Evolutionary conservation across 164 flowering plant species (phyloP).

Genomic region (grape (Vitis vinifera)): ASM3070453v1 NC_081812.1:20304001-20304500

Average conservation of each 20-base stretch:
- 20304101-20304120: constrained; percentile 33
- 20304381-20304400: too few relatives aligned
- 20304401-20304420: not conserved
- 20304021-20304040: constrained; percentile 16
- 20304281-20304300: not conserved
- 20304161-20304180: constrained; percentile 36
- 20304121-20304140: constrained; percentile 32
- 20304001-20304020: constrained; percentile 23
- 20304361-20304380: too few relatives aligned
- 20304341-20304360: too few relatives aligned
- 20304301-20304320: too few relatives aligned
- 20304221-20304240: constrained; percentile 30
- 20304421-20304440: not conserved
- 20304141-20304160: constrained; percentile 25
- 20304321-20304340: too few relatives aligned
- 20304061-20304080: not conserved
- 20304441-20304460: not conserved
- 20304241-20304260: constrained; percentile 13
- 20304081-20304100: constrained; percentile 39
- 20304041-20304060: constrained; percentile 27
- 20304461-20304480: not conserved
- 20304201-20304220: constrained; percentile 39
- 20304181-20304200: constrained; percentile 21
- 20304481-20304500: not conserved
- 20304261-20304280: constrained; percentile 14